Conservation (phyloP, 1,139 yeast genomes). For the Yamadazyma songkhlaensis region DNA sequence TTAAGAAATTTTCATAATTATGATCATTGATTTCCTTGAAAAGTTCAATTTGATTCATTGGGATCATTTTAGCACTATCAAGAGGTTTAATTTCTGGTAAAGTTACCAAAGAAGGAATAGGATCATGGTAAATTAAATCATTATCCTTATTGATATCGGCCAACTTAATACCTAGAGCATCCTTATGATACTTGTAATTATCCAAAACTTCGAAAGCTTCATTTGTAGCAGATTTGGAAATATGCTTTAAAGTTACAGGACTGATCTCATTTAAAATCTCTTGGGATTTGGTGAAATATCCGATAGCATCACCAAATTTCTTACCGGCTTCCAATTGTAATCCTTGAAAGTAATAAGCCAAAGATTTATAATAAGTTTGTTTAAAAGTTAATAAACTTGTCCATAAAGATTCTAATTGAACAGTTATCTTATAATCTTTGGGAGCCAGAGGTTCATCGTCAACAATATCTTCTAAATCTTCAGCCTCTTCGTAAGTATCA, state of each 20-base stretch:
- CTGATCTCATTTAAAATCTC: conserved; percentile 30
- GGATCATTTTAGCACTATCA: conserved; percentile 71
- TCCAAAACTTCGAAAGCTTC: conserved; percentile 40
- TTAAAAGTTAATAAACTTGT: conserved; percentile 44
- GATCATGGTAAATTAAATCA: conserved; percentile 82
- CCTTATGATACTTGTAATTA: conserved; percentile 43
- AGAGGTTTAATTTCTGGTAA: conserved; percentile 63
- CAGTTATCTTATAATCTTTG: conserved; percentile 41
- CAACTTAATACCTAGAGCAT: conserved; percentile 44
- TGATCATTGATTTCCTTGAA: conserved; percentile 50
- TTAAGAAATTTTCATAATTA: conserved; percentile 59
- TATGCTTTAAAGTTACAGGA: conserved; percentile 21
- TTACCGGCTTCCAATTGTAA: conserved; percentile 44
- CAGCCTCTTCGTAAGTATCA: conserved; percentile 18
- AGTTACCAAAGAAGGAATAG: conserved; percentile 59
- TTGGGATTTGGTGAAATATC: conserved; percentile 56
- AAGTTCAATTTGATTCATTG: conserved; percentile 38
- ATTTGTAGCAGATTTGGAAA: conserved; percentile 24
- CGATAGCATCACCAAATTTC: conserved; percentile 78
- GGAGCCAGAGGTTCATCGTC: conserved; percentile 14
- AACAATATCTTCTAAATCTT: conserved; percentile 16
- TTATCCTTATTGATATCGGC: conserved; percentile 70
- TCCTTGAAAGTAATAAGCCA: conserved; percentile 54
- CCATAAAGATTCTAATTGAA: conserved; percentile 50
- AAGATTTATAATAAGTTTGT: conserved; percentile 38